A percentile compares a stretch with the other conserved stretches of the same genome.
phyloP scores from a whole-genome alignment of 1,139 yeast genomes.

The Hyphopichia burtonii region DNA sequence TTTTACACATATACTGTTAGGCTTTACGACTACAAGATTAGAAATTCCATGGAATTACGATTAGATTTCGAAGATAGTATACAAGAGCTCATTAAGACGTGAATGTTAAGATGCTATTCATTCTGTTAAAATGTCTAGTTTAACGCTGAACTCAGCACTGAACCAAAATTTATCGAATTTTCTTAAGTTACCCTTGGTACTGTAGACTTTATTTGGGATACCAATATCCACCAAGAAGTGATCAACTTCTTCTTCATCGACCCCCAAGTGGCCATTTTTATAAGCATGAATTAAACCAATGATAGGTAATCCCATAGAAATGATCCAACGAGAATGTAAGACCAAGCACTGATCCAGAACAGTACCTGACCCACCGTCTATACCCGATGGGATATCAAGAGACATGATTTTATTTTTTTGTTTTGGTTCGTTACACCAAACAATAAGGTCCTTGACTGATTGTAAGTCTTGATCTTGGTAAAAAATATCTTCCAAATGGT shows the following conservation, averaged over 20 bases:
- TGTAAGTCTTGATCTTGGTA: conserved; percentile 41
- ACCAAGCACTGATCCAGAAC: conserved; percentile 27
- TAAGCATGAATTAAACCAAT: conserved; percentile 66
- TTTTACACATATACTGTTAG: no score
- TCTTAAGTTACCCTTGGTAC: conserved; percentile 38
- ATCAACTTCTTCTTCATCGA: conserved; percentile 35
- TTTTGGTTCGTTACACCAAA: conserved; percentile 66
- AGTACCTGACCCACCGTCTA: conserved; percentile 82
- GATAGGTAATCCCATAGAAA: conserved; percentile 74
- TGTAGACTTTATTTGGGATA: conserved; percentile 54
- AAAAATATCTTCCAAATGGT: conserved; percentile 53
- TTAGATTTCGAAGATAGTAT: neutral
- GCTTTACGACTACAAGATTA: no score
- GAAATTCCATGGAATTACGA: neutral
- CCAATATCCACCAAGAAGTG: conserved; percentile 77
- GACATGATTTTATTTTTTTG: conserved; percentile 57
- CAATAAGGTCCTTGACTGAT: conserved; percentile 46
- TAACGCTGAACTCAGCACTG: conserved; percentile 34
- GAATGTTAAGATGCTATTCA: neutral
- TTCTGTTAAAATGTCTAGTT: conserved; percentile 16
- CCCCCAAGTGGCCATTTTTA: conserved; percentile 37
- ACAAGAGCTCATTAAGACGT: neutral
- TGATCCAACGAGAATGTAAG: conserved; percentile 50
- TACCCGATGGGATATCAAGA: conserved; percentile 79
- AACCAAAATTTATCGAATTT: conserved; percentile 48